These are phyloP conservation scores for Platanthera zijinensis DNA, from an alignment of 106 monocot genomes.

Conservation along the genomic window DNA sequence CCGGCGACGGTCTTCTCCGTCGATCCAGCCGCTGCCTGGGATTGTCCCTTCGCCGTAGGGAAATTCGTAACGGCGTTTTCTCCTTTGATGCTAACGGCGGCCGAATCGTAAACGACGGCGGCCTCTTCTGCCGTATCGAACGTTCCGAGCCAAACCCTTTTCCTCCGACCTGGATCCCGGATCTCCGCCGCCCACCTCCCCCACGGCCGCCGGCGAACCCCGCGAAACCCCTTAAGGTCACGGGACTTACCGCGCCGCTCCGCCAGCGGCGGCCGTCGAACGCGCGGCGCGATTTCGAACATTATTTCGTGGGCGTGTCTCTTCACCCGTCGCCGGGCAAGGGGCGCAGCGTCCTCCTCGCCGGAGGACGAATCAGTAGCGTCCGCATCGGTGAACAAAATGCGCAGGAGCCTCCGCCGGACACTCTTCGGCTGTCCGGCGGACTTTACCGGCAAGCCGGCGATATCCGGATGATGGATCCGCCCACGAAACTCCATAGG, in stretches of 20 bases:
- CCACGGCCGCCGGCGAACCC: constrained; percentile 23
- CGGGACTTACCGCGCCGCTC: neutral
- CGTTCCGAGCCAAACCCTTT: constrained; percentile 19
- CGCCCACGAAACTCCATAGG: neutral
- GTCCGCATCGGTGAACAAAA: constrained; percentile 19
- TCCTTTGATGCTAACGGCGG: constrained; percentile 19
- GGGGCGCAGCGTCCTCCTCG: neutral
- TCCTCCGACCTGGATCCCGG: constrained; percentile 16
- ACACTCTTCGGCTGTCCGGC: too few relatives aligned
- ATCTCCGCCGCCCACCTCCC: constrained; percentile 52
- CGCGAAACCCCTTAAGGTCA: constrained; percentile 7
- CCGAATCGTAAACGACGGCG: constrained; percentile 10
- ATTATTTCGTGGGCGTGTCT: constrained; percentile 19
- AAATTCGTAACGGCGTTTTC: constrained; percentile 12
- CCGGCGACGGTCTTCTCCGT: neutral
- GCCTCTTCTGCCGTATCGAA: constrained; percentile 11
- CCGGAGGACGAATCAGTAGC: constrained; percentile 20
- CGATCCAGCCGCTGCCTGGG: neutral
- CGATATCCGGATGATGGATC: neutral
- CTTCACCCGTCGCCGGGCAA: neutral
- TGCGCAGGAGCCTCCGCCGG: constrained; percentile 11
- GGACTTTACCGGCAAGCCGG: neutral
- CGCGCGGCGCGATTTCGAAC: neutral
- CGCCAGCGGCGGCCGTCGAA: neutral
- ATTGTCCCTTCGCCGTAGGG: neutral